Conservation (phyloP, 2,329 filamentous ascomycete genomes). For the Ceratocystis smalleyi region DNA sequence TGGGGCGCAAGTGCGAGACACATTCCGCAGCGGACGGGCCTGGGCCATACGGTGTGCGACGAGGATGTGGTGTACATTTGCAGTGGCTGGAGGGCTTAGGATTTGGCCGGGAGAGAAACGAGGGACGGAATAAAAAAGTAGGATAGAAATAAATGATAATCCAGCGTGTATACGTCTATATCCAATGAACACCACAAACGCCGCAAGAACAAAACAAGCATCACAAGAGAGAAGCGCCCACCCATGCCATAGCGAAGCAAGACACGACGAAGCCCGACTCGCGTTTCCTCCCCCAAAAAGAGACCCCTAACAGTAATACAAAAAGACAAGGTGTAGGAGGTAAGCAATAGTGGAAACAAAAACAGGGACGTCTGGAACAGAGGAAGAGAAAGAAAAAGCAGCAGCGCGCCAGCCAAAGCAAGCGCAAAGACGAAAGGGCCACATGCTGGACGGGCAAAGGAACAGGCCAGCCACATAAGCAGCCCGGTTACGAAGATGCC, state of each 20-base stretch:
- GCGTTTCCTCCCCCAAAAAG: no score
- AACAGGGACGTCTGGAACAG: no score
- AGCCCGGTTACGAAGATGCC: not conserved
- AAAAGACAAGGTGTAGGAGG: no score
- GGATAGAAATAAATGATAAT: slow-evolving; percentile 10
- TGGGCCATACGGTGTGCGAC: slow-evolving; percentile 62
- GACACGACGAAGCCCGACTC: slow-evolving; percentile 4
- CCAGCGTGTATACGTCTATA: not conserved
- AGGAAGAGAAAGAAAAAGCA: no score
- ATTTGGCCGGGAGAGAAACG: not conserved
- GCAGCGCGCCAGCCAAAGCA: no score
- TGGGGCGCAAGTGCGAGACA: slow-evolving; percentile 96
- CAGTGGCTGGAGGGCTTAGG: slow-evolving; percentile 45
- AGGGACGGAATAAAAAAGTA: not conserved
- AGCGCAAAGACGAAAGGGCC: no score
- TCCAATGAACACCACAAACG: slow-evolving; percentile 7
- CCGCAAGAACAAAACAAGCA: slow-evolving; percentile 13
- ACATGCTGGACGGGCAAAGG: no score
- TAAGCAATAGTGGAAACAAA: no score
- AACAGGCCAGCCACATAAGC: not conserved
- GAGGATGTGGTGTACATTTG: slow-evolving; percentile 56
- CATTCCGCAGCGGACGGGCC: slow-evolving; percentile 79
- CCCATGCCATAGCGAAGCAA: no score
- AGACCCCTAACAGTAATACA: no score
- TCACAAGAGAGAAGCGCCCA: slow-evolving; percentile 8